Base-by-base conservation (phyloP, 129 eudicot species). In the Erigeron canadensis region DNA sequence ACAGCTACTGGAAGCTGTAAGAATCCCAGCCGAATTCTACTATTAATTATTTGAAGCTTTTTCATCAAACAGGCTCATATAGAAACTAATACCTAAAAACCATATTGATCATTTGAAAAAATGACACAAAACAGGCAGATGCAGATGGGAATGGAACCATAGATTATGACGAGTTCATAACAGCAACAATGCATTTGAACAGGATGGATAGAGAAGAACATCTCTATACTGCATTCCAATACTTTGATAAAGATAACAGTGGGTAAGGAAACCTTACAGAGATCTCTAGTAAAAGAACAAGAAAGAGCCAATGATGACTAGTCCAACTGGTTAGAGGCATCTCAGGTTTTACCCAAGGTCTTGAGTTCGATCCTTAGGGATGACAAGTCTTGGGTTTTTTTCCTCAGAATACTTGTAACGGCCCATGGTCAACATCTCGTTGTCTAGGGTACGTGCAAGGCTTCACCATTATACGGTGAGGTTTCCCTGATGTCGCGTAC, bases 121-220 rank as follows among this genome's bases (percentile, higher is more conserved):
- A 10, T 63, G 23, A 57, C 70, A 9, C 12, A 37, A 38, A 63
- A 63, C 77, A 89, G 96, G 96, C 96, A 19, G 96, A 90, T 75
- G 96, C 96, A 47, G 96, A 90, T 81, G 96, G 96, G 69, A 90
- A 90, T 69, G 96, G 96, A 10, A 85, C 91, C 34, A 90, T 90
- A 50, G 95, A 87, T 55, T 90, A 90, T 17, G 96, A 90, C 22
- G 96, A 90, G 82, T 90, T 90, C 83, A 90, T 90, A 57, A 90
- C 96, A 34, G 96, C 96, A 74, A 90, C 96, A 68, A 87, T 90
- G 96, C 96, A 90, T 51, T 48, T 90, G 87, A 90, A 90, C 75
- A 90, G 87, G 83, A 87, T 90, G 94, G 96, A 90, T 75, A 87
- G 85, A 79, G 96, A 90, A 79, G 95, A 90, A 59, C 96, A 90